Evolutionary conservation across 768 basidiomycete species (phyloP).

Genomic region (Chiua virens): DNA sequence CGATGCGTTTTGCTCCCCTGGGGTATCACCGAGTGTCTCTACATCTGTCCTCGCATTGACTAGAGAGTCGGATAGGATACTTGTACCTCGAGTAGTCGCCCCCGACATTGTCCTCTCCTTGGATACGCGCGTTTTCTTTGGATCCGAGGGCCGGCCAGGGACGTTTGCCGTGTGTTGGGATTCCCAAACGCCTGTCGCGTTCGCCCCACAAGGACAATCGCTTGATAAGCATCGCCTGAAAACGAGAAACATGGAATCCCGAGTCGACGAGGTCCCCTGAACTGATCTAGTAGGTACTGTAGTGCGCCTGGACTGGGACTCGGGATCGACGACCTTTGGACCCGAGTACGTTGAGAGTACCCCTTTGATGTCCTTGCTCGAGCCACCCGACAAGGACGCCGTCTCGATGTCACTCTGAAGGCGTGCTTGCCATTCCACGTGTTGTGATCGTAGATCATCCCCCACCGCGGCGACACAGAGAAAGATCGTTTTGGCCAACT

Average conservation of each 20-base stretch:
- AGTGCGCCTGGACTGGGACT: not conserved
- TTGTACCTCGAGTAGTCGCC: not conserved
- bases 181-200: not conserved
- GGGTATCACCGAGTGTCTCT: not conserved
- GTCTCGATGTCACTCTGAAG: conserved; percentile 9
- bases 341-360: not conserved
- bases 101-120: not conserved
- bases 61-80: not conserved
- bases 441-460: conserved; percentile 13
- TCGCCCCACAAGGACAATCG: conserved; percentile 15
- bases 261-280: not conserved
- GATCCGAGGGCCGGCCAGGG: no score
- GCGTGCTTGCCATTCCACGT: conserved; percentile 12
- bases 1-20: not conserved
- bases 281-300: not conserved
- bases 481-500: conserved; percentile 7
- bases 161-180: not conserved
- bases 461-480: conserved; percentile 8
- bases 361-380: not conserved
- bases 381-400: not conserved
- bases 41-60: not conserved
- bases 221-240: conserved; percentile 8
- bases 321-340: not conserved
- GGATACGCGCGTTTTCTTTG: not conserved
- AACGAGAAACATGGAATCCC: conserved; percentile 8